Evolutionary conservation across 768 basidiomycete genomes (phyloP).

Genomic region (Fomitopsis pulvina): DNA sequence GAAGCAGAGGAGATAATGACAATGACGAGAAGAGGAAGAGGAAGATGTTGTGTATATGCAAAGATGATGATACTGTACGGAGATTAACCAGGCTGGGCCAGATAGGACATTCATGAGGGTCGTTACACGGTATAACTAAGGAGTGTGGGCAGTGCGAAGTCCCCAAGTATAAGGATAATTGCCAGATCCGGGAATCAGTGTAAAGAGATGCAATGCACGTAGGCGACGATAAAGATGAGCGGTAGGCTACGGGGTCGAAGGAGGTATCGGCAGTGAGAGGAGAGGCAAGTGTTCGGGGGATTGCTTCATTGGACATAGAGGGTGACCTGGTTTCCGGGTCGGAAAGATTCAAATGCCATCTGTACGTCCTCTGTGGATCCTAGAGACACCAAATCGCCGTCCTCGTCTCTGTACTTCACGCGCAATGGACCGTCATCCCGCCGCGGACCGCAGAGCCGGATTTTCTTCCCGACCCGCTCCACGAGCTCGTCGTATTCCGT

Average conservation of each 20-base stretch:
- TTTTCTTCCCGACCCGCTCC: conserved; percentile 89
- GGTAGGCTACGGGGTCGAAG: conserved; percentile 2
- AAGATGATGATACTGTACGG: conserved; percentile 7
- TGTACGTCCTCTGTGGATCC: conserved; percentile 91
- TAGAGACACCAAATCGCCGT: conserved; percentile 84
- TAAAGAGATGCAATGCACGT: background rate
- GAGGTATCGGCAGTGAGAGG: conserved; percentile 1
- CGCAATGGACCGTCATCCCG: conserved; percentile 75
- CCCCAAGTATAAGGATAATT: conserved; percentile 19
- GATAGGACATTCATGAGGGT: conserved; percentile 14
- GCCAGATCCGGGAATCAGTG: conserved; percentile 10
- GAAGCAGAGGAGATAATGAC: background rate
- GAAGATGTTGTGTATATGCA: conserved; percentile 6
- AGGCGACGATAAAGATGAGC: conserved; percentile 6
- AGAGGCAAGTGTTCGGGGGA: background rate
- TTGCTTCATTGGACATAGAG: conserved; percentile 64
- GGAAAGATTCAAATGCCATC: conserved; percentile 85
- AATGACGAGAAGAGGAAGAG: background rate
- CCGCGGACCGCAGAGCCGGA: conserved; percentile 81
- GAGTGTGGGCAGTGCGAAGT: conserved; percentile 17
- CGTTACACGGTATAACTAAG: conserved; percentile 16
- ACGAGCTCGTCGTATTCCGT: conserved; percentile 82
- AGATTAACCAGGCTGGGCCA: conserved; percentile 1
- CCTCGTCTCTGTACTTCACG: conserved; percentile 88
- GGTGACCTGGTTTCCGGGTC: conserved; percentile 74